These are phyloP conservation scores for Boletellus sp. DNA, from an alignment of 1,284 basidiomycete genomes.

Conservation along the genomic window DNA sequence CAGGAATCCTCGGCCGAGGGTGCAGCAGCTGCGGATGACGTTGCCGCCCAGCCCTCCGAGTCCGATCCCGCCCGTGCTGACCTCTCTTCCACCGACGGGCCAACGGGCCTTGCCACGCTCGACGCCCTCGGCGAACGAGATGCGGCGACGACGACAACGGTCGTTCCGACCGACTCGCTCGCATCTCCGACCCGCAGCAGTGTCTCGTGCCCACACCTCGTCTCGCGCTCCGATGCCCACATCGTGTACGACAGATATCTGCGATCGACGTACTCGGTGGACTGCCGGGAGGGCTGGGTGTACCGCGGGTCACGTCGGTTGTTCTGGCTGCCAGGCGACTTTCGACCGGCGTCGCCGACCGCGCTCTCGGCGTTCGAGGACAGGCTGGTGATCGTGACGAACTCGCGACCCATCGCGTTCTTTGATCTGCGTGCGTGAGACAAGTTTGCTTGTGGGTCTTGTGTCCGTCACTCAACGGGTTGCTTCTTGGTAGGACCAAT, in stretches of 20 bases:
- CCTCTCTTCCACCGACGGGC: neutral
- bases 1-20: neutral
- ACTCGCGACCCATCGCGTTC: slow-evolving; percentile 3
- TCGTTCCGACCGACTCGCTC: slow-evolving; percentile 11
- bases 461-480: neutral
- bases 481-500: slow-evolving; percentile 7
- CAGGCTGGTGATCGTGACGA: slow-evolving; percentile 9
- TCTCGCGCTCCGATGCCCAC: neutral
- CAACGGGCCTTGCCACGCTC: neutral
- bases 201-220: neutral
- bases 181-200: neutral
- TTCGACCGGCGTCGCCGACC: slow-evolving; percentile 11
- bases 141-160: slow-evolving; percentile 1
- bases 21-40: neutral
- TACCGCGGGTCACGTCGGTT: slow-evolving; percentile 13
- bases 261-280: slow-evolving; percentile 8
- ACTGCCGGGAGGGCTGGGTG: slow-evolving; percentile 17
- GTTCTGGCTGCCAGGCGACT: slow-evolving; percentile 21
- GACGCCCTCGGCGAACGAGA: neutral
- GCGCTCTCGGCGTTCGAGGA: slow-evolving; percentile 12
- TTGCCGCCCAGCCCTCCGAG: neutral
- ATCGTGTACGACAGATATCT: slow-evolving; percentile 16
- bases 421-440: slow-evolving; percentile 11
- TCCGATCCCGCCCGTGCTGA: neutral
- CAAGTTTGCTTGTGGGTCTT: neutral